A percentile compares a stretch with the other conserved stretches of the same genome.
phyloP scores from a whole-genome alignment of 345 rosid genomes.

The Murraya paniculata region DNA sequence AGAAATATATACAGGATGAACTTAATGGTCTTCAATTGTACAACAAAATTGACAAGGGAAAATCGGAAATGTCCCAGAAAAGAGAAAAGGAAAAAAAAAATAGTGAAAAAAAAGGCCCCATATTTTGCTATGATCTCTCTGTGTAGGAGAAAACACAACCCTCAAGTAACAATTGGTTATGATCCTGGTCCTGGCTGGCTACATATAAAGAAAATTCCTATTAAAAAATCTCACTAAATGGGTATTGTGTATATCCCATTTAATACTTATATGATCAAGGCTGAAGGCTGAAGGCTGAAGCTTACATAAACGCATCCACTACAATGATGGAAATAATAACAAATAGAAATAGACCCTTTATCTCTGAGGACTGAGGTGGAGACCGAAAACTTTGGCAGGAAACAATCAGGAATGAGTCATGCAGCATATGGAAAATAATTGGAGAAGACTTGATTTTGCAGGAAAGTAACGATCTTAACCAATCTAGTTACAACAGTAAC shows the following conservation, averaged over 20 bases:
- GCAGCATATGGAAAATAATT: neutral
- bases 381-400: neutral
- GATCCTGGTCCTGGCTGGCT: neutral
- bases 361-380: neutral
- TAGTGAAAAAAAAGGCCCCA: too few species aligned
- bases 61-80: neutral
- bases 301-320: neutral
- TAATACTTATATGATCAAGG: neutral
- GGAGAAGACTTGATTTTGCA: neutral
- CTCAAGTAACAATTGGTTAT: too few species aligned
- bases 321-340: neutral
- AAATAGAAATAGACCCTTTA: neutral
- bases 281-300: slow-evolving; percentile 5
- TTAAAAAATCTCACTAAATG: neutral
- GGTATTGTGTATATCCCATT: neutral
- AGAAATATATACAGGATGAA: neutral
- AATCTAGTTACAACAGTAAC: neutral
- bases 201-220: neutral
- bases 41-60: neutral
- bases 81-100: too few species aligned
- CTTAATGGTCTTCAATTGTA: neutral
- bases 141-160: neutral
- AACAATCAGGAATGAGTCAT: neutral
- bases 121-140: neutral
- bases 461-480: neutral